Evolutionary conservation across 75 land plant species (phyloP).

Genomic region (Cunninghamia lanceolata): DNA sequence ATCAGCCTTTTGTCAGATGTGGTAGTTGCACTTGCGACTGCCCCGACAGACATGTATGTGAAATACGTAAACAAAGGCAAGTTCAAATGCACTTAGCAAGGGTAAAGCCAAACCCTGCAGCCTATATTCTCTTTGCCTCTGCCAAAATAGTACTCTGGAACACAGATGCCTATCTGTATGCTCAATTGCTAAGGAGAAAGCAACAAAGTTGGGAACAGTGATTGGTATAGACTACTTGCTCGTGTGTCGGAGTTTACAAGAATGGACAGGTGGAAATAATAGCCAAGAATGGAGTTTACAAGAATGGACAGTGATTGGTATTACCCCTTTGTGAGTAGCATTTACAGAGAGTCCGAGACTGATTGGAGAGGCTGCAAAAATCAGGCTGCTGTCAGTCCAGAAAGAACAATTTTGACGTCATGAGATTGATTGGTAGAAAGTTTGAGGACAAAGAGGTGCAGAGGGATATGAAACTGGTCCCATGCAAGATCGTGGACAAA

Average conservation of each 20-base stretch:
- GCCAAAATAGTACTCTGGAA: too few relatives aligned
- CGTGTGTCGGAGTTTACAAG: constrained; percentile 77
- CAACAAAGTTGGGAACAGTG: constrained; percentile 64
- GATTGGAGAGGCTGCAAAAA: constrained; percentile 71
- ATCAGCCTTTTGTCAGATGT: too few relatives aligned
- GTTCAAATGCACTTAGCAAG: too few relatives aligned
- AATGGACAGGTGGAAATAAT: constrained; percentile 78
- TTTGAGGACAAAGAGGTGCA: constrained; percentile 92
- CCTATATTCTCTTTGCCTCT: too few relatives aligned
- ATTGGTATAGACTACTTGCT: constrained; percentile 72
- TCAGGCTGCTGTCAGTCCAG: constrained; percentile 63
- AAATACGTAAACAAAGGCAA: too few relatives aligned
- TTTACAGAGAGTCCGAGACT: constrained; percentile 60
- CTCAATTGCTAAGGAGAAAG: constrained; percentile 48
- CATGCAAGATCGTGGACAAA: constrained; percentile 86
- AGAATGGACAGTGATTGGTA: constrained; percentile 78
- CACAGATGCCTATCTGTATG: constrained; percentile 18
- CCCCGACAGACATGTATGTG: too few relatives aligned
- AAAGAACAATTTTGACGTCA: constrained; percentile 72
- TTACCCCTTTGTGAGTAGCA: constrained; percentile 73
- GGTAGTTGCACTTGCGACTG: too few relatives aligned
- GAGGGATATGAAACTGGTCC: constrained; percentile 79
- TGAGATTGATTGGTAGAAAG: constrained; percentile 59
- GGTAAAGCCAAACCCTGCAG: too few relatives aligned
- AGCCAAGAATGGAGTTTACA: too few relatives aligned